These are phyloP conservation scores for Nidula niveotomentosa DNA, from an alignment of 1,284 basidiomycete species.

Conservation along the genomic window DNA sequence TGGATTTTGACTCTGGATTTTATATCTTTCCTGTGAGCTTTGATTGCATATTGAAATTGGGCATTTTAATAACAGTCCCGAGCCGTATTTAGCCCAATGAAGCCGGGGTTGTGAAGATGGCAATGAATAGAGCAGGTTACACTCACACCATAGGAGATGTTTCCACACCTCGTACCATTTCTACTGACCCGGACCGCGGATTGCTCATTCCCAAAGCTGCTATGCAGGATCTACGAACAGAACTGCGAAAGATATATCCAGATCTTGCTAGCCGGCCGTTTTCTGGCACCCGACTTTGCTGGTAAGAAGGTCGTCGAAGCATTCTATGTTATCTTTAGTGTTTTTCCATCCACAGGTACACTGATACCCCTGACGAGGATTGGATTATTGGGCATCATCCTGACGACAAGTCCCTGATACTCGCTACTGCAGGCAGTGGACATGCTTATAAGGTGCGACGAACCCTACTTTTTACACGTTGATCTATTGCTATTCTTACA, in stretches of 20 bases:
- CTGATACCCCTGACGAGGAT: slow-evolving; percentile 74
- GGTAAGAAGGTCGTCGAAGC: slow-evolving; percentile 46
- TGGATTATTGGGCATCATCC: slow-evolving; percentile 79
- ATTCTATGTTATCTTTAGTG: not conserved
- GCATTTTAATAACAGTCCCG: not conserved
- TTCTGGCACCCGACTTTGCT: slow-evolving; percentile 75
- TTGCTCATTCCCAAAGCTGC: slow-evolving; percentile 61
- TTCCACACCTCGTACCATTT: slow-evolving; percentile 68
- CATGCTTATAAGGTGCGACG: slow-evolving; percentile 76
- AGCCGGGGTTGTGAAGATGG: slow-evolving; percentile 72
- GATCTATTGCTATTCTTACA: not conserved
- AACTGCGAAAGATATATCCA: slow-evolving; percentile 67
- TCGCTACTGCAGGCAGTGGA: slow-evolving; percentile 80
- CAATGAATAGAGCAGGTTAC: slow-evolving; percentile 69
- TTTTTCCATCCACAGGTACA: slow-evolving; percentile 52
- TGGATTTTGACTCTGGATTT: slow-evolving; percentile 70
- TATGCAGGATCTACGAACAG: slow-evolving; percentile 46
- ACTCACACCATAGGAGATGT: slow-evolving; percentile 43
- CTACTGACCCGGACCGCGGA: slow-evolving; percentile 54
- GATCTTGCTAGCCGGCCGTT: slow-evolving; percentile 70
- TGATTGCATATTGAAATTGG: not conserved
- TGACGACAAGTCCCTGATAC: slow-evolving; percentile 51
- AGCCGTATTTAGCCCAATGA: slow-evolving; percentile 56
- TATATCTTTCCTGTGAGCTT: slow-evolving; percentile 75
- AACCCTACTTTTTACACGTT: too few relatives aligned